Conservation (phyloP, 345 rosid genomes). For the Acer negundo region DNA sequence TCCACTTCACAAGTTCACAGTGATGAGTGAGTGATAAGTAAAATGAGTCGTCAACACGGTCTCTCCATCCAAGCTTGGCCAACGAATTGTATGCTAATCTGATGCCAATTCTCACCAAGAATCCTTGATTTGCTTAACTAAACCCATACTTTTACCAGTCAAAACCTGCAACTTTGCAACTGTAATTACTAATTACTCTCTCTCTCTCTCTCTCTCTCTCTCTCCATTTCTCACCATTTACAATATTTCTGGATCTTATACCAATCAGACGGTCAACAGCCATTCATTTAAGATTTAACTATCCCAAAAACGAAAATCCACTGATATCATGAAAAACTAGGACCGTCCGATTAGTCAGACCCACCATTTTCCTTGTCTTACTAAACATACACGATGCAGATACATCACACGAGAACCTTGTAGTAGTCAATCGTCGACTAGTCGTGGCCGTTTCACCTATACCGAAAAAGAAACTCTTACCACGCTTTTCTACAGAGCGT, state of each 20-base stretch:
- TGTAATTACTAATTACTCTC: background rate
- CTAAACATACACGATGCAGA: background rate
- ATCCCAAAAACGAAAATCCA: too few species aligned
- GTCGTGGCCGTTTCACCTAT: conserved; percentile 3
- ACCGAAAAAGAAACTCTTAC: background rate
- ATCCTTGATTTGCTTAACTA: conserved; percentile 1
- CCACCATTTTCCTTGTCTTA: background rate
- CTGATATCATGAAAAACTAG: background rate
- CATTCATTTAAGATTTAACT: background rate
- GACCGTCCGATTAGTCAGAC: conserved; percentile 16
- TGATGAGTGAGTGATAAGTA: background rate
- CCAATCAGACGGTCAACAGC: conserved; percentile 6
- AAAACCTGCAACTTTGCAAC: conserved; percentile 8
- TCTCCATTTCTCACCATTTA: background rate
- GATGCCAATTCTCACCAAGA: conserved; percentile 17
- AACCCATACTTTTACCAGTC: conserved; percentile 12
- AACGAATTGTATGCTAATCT: background rate
- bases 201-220: too few species aligned
- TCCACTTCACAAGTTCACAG: background rate
- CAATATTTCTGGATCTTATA: background rate
- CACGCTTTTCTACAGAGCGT: background rate
- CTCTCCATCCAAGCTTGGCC: conserved; percentile 11
- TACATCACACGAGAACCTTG: background rate
- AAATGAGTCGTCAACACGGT: background rate
- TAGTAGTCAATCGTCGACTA: background rate